Base-by-base conservation (phyloP, 225 moss, liverwort and hornwort genomes). In the Marchantia polymorpha region DNA sequence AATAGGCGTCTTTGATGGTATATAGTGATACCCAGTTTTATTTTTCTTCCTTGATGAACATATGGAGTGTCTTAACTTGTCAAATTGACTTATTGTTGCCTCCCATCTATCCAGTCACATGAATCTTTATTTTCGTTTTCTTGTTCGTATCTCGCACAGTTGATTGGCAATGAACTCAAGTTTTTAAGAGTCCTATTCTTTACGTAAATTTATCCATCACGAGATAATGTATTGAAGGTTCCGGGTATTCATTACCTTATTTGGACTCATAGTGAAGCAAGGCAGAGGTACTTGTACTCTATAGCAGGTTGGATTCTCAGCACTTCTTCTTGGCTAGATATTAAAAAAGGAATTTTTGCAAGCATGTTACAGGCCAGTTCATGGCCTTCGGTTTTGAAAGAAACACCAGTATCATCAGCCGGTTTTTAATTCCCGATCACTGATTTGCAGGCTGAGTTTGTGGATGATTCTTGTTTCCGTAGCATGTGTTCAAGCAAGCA, bases 1-100 rank as follows among this genome's bases (percentile, higher is more conserved):
- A 74, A 26, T 79, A 69, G 79, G 69, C 61, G 50, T 78, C 75
- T 78, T 78, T 53, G 53, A 69, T 69, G 76, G 79, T 82, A 82
- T 76, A 85, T 85, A 85, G 82, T 82, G 64, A 85, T 82, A 29
- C n/a, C 23, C 78, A 56, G 52, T 74, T 64, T 19, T 70, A 85
- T 72, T 52, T 79, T 56, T 72, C 59, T 72, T 58, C 76, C 29
- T 63, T 75, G 52, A 61, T 79, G 69, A 58, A 77, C 74, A 60
- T 77, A 66, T 81, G 50, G 25, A 69, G 74, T 84, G 69, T 75
- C 70, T 78, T 68, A 79, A 55, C 27, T 69, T 75, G 73, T 48
- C 63, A 69, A 69, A 63, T 68, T 78, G 77, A 56, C 30, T 54
- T 54, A 30, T 78, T 81, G 19, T 78, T 50, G 54, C 59, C 74